Conservation (phyloP, 345 rosid species). For the Salix exigua region DNA sequence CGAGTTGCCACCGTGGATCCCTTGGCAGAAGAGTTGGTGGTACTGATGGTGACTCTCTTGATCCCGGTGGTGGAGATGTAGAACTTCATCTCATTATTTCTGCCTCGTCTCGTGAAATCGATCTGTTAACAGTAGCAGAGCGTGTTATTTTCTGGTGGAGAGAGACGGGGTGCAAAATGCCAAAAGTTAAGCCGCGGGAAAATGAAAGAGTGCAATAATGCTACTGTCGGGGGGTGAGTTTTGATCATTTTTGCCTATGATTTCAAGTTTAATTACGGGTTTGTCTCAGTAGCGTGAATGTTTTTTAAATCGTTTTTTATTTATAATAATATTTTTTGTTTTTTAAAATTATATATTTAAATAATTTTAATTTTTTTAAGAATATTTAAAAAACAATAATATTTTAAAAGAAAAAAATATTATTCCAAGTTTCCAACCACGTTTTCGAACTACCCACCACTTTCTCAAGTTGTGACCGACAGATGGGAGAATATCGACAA, state of each 20-base stretch:
- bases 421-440: too few relatives aligned
- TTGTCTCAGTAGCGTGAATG: background rate
- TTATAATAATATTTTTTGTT: too few relatives aligned
- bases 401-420: too few relatives aligned
- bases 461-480: background rate
- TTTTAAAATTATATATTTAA: too few relatives aligned
- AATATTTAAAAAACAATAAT: too few relatives aligned
- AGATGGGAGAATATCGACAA: background rate
- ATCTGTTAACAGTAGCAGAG: background rate
- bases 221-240: background rate
- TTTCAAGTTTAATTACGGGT: background rate
- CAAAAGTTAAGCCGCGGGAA: slow-evolving; percentile 46
- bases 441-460: too few relatives aligned
- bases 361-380: too few relatives aligned
- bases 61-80: slow-evolving; percentile 66
- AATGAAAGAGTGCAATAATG: background rate
- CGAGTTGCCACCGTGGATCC: slow-evolving; percentile 41
- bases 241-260: background rate
- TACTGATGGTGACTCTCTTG: slow-evolving; percentile 57
- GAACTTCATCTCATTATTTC: slow-evolving; percentile 47
- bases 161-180: slow-evolving; percentile 17
- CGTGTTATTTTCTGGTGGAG: background rate
- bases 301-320: too few relatives aligned
- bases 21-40: slow-evolving; percentile 35
- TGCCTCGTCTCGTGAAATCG: background rate